Percentiles rank a stretch among this genome's conserved stretches.
phyloP scores from a whole-genome alignment of 2,329 filamentous ascomycete genomes.

The Didymella exigua region DNA sequence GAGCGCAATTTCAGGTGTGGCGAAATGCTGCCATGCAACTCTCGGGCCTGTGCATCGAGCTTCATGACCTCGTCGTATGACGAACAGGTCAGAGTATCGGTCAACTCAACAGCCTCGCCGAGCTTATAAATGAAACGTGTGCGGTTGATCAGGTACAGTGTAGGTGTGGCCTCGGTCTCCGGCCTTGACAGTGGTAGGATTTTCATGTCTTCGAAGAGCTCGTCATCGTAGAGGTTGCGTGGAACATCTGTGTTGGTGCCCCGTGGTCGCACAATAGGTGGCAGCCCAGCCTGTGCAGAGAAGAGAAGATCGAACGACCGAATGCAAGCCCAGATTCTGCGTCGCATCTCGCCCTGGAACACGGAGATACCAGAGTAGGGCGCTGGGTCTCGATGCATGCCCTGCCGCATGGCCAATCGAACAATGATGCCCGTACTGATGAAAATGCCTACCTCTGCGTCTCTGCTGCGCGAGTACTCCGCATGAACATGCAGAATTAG shows the following conservation, averaged over 20 bases:
- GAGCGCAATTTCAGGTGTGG: constrained; percentile 78
- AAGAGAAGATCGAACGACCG: constrained; percentile 77
- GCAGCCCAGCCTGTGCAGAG: constrained; percentile 70
- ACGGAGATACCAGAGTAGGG: constrained; percentile 74
- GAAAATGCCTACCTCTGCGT: constrained; percentile 72
- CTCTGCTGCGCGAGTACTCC: constrained; percentile 74
- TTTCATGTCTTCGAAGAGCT: constrained; percentile 73
- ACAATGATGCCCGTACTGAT: constrained; percentile 65
- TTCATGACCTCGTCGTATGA: constrained; percentile 68
- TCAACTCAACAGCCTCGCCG: constrained; percentile 72
- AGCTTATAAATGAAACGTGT: constrained; percentile 70
- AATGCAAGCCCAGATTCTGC: constrained; percentile 69
- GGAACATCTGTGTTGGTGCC: constrained; percentile 78
- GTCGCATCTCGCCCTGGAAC: constrained; percentile 75
- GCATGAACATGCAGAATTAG: constrained; percentile 76
- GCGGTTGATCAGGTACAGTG: constrained; percentile 80
- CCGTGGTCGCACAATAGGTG: constrained; percentile 71
- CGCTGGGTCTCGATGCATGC: constrained; percentile 77
- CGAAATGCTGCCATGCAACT: constrained; percentile 69
- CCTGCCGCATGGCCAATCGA: constrained; percentile 71
- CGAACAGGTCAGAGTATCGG: constrained; percentile 65
- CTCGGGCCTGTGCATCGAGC: constrained; percentile 62
- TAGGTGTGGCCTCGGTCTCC: constrained; percentile 72
- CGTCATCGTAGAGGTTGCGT: constrained; percentile 80
- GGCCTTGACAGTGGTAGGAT: constrained; percentile 71